Evolutionary conservation across 1,139 yeast genomes (phyloP).

Genomic region (Candida neerlandica): DNA sequence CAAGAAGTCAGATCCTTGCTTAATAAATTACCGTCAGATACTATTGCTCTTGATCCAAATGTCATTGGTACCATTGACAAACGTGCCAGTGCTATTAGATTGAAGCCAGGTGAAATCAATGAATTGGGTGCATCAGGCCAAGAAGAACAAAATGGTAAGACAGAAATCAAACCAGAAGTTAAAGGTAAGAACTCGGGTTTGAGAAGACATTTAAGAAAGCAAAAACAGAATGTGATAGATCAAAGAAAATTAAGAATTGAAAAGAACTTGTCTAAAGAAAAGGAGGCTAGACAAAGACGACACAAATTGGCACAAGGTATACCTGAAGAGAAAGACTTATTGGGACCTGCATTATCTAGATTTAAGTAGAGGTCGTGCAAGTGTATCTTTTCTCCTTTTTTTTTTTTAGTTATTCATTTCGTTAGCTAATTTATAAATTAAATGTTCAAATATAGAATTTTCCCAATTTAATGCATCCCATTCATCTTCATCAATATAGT

Average conservation of each 20-base stretch:
- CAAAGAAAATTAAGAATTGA: constrained; percentile 86
- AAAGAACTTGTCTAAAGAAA: constrained; percentile 72
- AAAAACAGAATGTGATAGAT: constrained; percentile 83
- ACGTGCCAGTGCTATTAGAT: constrained; percentile 62
- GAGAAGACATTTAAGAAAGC: constrained; percentile 80
- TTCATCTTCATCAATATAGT: constrained; percentile 19
- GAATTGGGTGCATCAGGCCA: constrained; percentile 46
- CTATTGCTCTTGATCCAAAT: constrained; percentile 88
- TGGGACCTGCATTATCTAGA: constrained; percentile 62
- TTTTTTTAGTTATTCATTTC: constrained; percentile 10
- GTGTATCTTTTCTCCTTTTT: too few relatives aligned
- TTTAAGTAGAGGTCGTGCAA: constrained; percentile 50
- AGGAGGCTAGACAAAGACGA: constrained; percentile 65
- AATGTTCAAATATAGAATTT: constrained; percentile 20
- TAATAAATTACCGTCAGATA: constrained; percentile 89
- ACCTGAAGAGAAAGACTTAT: constrained; percentile 51
- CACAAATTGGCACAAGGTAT: constrained; percentile 52
- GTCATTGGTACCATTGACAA: constrained; percentile 84
- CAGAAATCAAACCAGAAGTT: constrained; percentile 60
- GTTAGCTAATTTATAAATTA: constrained; percentile 16
- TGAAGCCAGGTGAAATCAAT: constrained; percentile 61
- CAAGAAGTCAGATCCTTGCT: constrained; percentile 83
- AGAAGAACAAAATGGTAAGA: constrained; percentile 23
- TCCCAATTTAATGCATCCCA: constrained; percentile 28
- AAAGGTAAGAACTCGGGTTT: constrained; percentile 83